These are phyloP conservation scores for Phytophthora constricta DNA, from an alignment of 352 stramenopile species.

Conservation along the genomic window DNA sequence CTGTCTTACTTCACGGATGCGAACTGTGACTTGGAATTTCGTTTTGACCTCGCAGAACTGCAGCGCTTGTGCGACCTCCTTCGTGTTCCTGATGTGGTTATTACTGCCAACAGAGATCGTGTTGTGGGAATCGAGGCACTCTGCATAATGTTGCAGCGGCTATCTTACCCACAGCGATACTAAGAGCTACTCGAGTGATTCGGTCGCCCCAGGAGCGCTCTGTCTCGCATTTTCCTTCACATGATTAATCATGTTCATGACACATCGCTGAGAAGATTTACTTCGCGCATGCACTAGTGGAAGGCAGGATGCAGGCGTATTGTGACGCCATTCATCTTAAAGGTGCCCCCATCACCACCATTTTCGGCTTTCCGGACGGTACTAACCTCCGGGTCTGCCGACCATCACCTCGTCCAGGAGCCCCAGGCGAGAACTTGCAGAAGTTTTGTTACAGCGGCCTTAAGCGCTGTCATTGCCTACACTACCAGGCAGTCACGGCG, in stretches of 20 bases:
- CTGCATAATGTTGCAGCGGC: not conserved
- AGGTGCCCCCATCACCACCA: not conserved
- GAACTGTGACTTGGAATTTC: not conserved
- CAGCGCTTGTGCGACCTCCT: not conserved
- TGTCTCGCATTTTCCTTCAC: not conserved
- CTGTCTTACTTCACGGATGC: not conserved
- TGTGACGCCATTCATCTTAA: not conserved
- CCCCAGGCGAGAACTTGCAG: not conserved
- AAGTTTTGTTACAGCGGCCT: not conserved
- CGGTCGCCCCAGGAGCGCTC: not conserved
- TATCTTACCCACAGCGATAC: not conserved
- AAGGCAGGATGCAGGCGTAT: not conserved
- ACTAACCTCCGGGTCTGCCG: not conserved
- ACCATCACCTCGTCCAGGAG: not conserved
- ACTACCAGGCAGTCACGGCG: not conserved
- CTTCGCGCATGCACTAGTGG: not conserved
- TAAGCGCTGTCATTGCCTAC: not conserved
- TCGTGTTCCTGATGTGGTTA: not conserved
- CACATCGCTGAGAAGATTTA: not conserved
- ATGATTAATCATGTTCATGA: not conserved
- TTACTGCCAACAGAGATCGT: not conserved
- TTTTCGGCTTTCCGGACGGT: not conserved
- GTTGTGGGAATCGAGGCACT: not conserved
- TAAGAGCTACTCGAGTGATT: not conserved
- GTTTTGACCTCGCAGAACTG: not conserved